phyloP scores from a whole-genome alignment of 1,284 basidiomycete species.

The Cryptococcus deneoformans region DNA sequence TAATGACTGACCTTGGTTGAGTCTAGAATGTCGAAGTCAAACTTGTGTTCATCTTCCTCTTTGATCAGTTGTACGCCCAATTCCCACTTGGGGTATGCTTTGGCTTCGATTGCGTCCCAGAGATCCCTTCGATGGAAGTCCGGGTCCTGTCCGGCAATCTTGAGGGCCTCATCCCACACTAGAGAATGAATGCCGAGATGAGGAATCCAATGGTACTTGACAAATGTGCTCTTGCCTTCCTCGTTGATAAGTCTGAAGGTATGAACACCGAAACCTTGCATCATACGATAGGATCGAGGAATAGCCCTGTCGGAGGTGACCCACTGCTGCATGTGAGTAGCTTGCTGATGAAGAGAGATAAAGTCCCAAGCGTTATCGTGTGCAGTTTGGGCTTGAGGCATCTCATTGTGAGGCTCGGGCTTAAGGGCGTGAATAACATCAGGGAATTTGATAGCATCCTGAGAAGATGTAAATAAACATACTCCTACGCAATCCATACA shows the following conservation, averaged over 20 bases:
- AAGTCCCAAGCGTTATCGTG: constrained; percentile 82
- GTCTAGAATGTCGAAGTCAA: constrained; percentile 70
- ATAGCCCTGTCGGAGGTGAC: constrained; percentile 75
- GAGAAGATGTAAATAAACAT: too few relatives aligned
- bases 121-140: constrained; percentile 80
- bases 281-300: constrained; percentile 76
- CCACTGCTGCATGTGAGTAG: constrained; percentile 78
- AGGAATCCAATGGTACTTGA: constrained; percentile 81
- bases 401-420: constrained; percentile 68
- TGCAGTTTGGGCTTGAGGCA: constrained; percentile 53
- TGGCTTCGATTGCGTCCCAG: constrained; percentile 68
- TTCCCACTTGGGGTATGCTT: constrained; percentile 68
- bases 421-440: constrained; percentile 70
- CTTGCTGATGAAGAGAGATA: constrained; percentile 53
- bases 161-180: constrained; percentile 83
- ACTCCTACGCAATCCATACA: too few relatives aligned
- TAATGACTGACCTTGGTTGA: constrained; percentile 59
- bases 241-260: constrained; percentile 70
- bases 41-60: constrained; percentile 63
- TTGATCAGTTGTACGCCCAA: constrained; percentile 71
- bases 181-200: constrained; percentile 70
- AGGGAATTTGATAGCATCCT: constrained; percentile 71
- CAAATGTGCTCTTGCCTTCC: constrained; percentile 65
- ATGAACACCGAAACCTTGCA: constrained; percentile 80
- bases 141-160: constrained; percentile 63